Evolutionary conservation across 805 yeast species (phyloP), one percentile per base, ranked within the genome.

Genomic region (Teunomyces aglyptinius): DNA sequence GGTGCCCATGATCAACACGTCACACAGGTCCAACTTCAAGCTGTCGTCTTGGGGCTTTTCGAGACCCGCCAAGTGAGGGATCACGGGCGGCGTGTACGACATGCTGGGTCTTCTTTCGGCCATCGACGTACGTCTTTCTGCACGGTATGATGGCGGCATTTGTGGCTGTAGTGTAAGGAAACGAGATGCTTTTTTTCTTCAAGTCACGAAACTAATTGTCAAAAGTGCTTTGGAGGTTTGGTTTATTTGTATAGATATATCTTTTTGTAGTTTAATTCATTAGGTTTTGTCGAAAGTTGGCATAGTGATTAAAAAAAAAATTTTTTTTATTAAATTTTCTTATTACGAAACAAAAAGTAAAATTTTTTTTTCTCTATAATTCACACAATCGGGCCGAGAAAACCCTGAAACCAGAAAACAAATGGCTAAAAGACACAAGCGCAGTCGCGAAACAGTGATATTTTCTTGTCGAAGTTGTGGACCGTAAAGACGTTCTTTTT

Each of bases 1-100:
- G 0, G 99, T 92, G 31, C 99, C 99, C 52, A 86, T 81, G 46
- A 94, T 86, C 26, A 94, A 75, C 11, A 94, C 96, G 61, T 94
- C 99, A 55, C 89, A 88, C 31, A 64, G 65, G 51, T 70, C 73
- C 50, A 83, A 70, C 24, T 84, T 88, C 5, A 94, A 82, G 29
- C 81, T 77, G 15, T 83, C 84, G 27, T 79, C 67, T 41, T 68
- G 70, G 2, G 95, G 92, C 52, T 85, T 83, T 58, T 86, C 95
- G 36, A 86, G 75, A 3, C 92, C 92, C 0, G 89, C 89, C 31
- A 86, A 69, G 52, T 81, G 83, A 3, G 95, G 95, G 13, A 86
- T 80, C 39, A 77, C 72, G 12, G 68, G 63, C 7, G 76, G 73
- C 11, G 69, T 63, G 54, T 70, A 71, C 2, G 70, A 60, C 36